These are phyloP conservation scores for Paxillus rubicundulus DNA, from an alignment of 768 basidiomycete genomes.

Conservation along the genomic window DNA sequence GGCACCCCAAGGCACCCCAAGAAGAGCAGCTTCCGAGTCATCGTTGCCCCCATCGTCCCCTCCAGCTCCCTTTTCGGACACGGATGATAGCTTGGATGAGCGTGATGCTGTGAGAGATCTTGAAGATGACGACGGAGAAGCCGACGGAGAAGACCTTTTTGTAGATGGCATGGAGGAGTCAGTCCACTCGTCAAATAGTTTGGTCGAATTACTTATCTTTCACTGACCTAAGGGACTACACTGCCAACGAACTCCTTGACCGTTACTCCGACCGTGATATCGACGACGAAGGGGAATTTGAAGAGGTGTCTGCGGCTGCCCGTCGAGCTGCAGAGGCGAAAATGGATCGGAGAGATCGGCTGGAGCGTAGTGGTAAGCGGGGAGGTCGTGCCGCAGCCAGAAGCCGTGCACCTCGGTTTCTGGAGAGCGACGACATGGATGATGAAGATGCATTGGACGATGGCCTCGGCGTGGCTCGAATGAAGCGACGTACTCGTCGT, in stretches of 20 bases:
- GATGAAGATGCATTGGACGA: conserved; percentile 72
- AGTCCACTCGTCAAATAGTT: conserved; percentile 23
- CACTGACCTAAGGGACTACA: conserved; percentile 67
- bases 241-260: conserved; percentile 77
- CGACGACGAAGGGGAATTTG: conserved; percentile 75
- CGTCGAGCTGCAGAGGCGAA: conserved; percentile 81
- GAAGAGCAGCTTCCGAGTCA: conserved; percentile 60
- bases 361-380: conserved; percentile 60
- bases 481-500: conserved; percentile 79
- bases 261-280: conserved; percentile 84
- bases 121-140: conserved; percentile 72
- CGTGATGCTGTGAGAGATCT: conserved; percentile 62
- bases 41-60: conserved; percentile 87
- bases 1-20: conserved; percentile 39
- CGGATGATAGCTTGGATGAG: conserved; percentile 76
- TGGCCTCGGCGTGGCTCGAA: conserved; percentile 62
- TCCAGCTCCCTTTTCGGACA: conserved; percentile 80
- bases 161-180: conserved; percentile 75
- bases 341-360: conserved; percentile 86
- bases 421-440: conserved; percentile 79
- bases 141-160: conserved; percentile 93
- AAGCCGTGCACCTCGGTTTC: conserved; percentile 81
- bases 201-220: conserved; percentile 9
- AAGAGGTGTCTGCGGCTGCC: conserved; percentile 62
- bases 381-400: conserved; percentile 76